Percentiles rank a stretch among this genome's conserved stretches.
Conservation (phyloP, 345 rosid species). For the Populus pruinosa region DNA sequence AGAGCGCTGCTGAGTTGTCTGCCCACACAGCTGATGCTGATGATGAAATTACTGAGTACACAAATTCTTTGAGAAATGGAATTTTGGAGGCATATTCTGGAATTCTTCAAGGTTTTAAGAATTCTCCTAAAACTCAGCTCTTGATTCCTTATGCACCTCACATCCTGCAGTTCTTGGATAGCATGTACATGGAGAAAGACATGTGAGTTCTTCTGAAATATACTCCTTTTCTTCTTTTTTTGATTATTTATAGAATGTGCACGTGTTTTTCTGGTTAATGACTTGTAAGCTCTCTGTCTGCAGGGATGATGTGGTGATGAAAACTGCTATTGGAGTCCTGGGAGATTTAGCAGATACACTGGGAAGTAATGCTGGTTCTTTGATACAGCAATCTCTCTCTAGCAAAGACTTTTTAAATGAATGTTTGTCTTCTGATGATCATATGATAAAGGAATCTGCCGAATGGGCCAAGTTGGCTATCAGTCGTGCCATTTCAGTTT, state of each 20-base stretch:
- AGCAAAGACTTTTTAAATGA: constrained; percentile 70
- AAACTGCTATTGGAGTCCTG: constrained; percentile 71
- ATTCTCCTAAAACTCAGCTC: constrained; percentile 65
- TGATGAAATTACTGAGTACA: constrained; percentile 71
- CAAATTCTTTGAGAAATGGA: constrained; percentile 67
- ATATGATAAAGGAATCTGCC: constrained; percentile 65
- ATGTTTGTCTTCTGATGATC: constrained; percentile 69
- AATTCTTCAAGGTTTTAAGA: constrained; percentile 74
- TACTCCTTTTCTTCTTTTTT: background rate
- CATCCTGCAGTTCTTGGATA: constrained; percentile 69
- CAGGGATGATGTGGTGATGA: constrained; percentile 80
- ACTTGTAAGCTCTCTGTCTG: constrained; percentile 8
- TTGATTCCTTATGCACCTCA: constrained; percentile 67
- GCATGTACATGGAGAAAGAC: constrained; percentile 75
- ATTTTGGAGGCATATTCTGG: constrained; percentile 77
- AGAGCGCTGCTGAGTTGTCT: constrained; percentile 69
- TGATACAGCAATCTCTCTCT: constrained; percentile 68
- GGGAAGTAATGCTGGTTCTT: constrained; percentile 67
- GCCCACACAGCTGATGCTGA: constrained; percentile 57
- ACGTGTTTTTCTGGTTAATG: background rate
- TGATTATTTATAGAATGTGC: background rate
- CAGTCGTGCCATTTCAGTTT: constrained; percentile 65
- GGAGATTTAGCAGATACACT: constrained; percentile 80
- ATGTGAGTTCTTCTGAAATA: constrained; percentile 40
- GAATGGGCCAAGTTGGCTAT: constrained; percentile 81